Percentiles rank a stretch among this genome's conserved stretches.
These are phyloP conservation scores for Daldinia sp. DNA, from an alignment of 2,329 filamentous ascomycete genomes.

Conservation along the genomic window DNA sequence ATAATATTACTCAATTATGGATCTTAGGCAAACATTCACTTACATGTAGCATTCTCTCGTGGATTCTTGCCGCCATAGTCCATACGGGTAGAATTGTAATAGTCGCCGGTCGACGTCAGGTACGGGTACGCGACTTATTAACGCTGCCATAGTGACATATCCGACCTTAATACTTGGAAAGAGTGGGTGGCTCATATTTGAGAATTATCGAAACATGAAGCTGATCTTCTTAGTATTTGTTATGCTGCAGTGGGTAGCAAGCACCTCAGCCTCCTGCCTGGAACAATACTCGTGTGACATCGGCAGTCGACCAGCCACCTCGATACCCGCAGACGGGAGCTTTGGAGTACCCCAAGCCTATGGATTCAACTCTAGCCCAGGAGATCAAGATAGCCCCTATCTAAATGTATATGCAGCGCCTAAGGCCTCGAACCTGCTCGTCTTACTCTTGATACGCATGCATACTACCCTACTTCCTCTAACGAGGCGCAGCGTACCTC, in stretches of 20 bases:
- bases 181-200: constrained; percentile 23
- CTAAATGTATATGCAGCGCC: constrained; percentile 48
- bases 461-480: constrained; percentile 8
- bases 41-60: constrained; percentile 18
- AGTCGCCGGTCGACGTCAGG: constrained; percentile 35
- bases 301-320: constrained; percentile 42
- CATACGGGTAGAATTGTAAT: background rate
- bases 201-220: background rate
- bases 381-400: constrained; percentile 42
- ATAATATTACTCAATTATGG: background rate
- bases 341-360: constrained; percentile 41
- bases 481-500: constrained; percentile 36
- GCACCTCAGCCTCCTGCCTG: constrained; percentile 37
- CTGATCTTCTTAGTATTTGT: constrained; percentile 37
- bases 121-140: constrained; percentile 43
- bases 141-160: constrained; percentile 41
- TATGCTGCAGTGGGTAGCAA: constrained; percentile 46
- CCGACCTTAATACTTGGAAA: constrained; percentile 42
- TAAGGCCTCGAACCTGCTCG: constrained; percentile 49
- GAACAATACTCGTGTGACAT: constrained; percentile 28
- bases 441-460: constrained; percentile 52
- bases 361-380: constrained; percentile 42
- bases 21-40: background rate
- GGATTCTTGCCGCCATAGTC: constrained; percentile 14
- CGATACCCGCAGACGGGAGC: constrained; percentile 43